phyloP scores from a whole-genome alignment of 345 rosid genomes.

The Citrus sp. region DNA sequence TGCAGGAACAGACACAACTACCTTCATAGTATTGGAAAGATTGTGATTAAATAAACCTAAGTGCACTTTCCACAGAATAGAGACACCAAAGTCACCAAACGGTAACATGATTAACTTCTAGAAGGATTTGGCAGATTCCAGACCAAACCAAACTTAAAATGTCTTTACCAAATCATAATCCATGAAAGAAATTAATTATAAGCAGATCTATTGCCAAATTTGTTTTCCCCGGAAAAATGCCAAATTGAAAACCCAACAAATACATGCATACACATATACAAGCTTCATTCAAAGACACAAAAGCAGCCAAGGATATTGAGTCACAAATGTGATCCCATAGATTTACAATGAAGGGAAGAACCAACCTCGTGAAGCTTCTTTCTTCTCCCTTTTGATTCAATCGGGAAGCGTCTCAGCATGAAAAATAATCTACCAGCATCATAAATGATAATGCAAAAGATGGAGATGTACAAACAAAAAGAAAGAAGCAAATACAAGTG shows the following conservation, averaged over 20 bases:
- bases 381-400: conserved; percentile 97
- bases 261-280: neutral
- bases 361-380: conserved; percentile 95
- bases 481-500: conserved; percentile 1
- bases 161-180: neutral
- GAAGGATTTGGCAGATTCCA: neutral
- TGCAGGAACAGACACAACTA: neutral
- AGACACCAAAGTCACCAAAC: neutral
- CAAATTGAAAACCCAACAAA: neutral
- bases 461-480: conserved; percentile 2
- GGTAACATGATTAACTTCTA: neutral
- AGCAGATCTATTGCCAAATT: neutral
- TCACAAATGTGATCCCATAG: neutral
- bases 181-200: neutral
- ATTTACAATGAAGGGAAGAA: conserved; percentile 5
- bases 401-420: conserved; percentile 96
- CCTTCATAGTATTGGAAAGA: neutral
- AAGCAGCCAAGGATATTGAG: neutral
- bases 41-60: too few relatives aligned
- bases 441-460: neutral
- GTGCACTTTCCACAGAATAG: neutral
- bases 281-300: neutral
- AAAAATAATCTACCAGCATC: conserved; percentile 64
- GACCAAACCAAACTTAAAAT: neutral
- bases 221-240: neutral